phyloP scores from a whole-genome alignment of 2,329 filamentous ascomycete species.

The Hypomyces perniciosus region DNA sequence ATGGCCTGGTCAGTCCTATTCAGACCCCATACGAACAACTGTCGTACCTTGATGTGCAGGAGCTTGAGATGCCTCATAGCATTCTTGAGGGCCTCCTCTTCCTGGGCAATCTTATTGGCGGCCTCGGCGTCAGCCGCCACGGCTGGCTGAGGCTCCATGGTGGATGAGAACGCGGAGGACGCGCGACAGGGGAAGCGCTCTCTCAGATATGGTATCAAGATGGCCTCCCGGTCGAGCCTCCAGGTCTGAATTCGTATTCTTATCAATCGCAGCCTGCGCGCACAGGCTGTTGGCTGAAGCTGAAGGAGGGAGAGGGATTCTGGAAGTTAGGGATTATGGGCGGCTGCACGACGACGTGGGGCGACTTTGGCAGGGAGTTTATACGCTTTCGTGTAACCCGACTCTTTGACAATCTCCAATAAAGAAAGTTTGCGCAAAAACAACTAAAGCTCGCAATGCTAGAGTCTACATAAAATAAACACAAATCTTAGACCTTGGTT shows the following conservation, averaged over 20 bases:
- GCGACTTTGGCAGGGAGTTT: neutral
- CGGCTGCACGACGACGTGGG: slow-evolving; percentile 3
- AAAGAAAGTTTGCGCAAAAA: too few relatives aligned
- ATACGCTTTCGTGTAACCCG: too few relatives aligned
- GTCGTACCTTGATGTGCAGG: slow-evolving; percentile 48
- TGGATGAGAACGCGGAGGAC: neutral
- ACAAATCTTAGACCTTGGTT: too few relatives aligned
- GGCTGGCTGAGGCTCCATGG: slow-evolving; percentile 16
- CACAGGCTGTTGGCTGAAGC: slow-evolving; percentile 1
- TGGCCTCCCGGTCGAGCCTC: neutral
- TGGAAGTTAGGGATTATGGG: slow-evolving; percentile 9
- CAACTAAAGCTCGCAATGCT: too few relatives aligned
- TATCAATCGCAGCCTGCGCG: slow-evolving; percentile 7
- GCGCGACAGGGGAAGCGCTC: neutral
- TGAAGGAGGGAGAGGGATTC: slow-evolving; percentile 9
- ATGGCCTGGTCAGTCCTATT: slow-evolving; percentile 15
- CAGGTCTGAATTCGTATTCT: neutral
- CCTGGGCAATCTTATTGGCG: slow-evolving; percentile 30
- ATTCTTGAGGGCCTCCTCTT: slow-evolving; percentile 45
- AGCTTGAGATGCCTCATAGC: slow-evolving; percentile 47
- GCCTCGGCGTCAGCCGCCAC: slow-evolving; percentile 16
- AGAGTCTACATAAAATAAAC: too few relatives aligned
- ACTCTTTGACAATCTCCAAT: too few relatives aligned
- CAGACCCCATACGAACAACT: neutral
- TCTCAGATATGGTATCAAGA: neutral